Evolutionary conservation across 1,139 yeast genomes (phyloP), one percentile per base, ranked within the genome.

Genomic region (Geotrichum aggregatum): DNA sequence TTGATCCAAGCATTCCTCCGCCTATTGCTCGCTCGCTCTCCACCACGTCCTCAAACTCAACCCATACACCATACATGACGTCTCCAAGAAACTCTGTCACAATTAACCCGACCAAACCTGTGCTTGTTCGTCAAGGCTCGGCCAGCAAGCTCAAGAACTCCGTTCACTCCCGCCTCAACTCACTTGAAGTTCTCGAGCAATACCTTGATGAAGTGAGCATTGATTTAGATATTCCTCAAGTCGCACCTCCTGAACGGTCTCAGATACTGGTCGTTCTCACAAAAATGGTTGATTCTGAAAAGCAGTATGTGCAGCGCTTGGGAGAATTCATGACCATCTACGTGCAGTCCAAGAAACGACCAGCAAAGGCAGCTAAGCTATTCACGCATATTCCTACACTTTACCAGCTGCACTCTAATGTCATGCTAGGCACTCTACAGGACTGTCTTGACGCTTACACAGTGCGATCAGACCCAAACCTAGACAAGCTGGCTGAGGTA

Each of bases 301-400:
- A 54, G 38, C 33, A 40, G 34, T 65, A 57, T 46, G 55, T 61
- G 18, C 49, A 54, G 14, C 56, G 50, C 3, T 50, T 65, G 48
- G 53, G 52, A 16, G 67, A 65, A 51, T 54, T 62, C 10, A 41
- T 57, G 44, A 49, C 53, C n/a, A 54, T 59, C 14, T 63, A 59
- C 52, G 44, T 58, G 40, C 50, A 53, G 35, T 16, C 55, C 34
- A 34, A 45, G 41, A 50, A 52, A 50, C 47, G 60, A 44, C 54
- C 56, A 18, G 40, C 50, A 39, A 58, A 56, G 26, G 56, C 59
- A 2, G 45, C 54, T 2, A 52, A 54, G 41, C 52, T 63, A n/a
- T 61, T 64, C 49, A 55, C 48, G 21, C 50, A 59, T 28, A 38
- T 66, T 36, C 63, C 63, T 10, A 63, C 59, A 19, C 48, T 66